Base-by-base conservation (phyloP, 345 rosid genomes). In the Garcia nutans region DNA sequence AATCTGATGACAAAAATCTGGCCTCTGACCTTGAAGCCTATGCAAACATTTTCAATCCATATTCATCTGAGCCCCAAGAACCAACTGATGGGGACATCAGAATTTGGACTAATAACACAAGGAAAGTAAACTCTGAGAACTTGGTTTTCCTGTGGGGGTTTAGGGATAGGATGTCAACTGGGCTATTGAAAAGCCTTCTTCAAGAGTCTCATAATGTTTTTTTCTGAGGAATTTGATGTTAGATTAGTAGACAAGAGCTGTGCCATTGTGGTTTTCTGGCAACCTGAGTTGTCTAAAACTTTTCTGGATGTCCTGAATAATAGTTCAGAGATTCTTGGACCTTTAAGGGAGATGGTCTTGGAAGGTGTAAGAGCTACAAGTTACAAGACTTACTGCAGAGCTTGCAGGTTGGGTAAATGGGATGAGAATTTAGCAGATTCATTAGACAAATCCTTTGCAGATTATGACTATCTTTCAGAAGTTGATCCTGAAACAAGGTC, bases 101-200 rank as follows among this genome's bases (percentile, higher is more conserved):
- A 82, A 78, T 92, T 63, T 90, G 89, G 95, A 82, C 86, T 60
- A 86, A 82, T 77, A 88, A 81, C 82, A 57, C 81, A 20, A 81
- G 81, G 74, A 87, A 82, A 82, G 90, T 88, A 57, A 85, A 86
- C 79, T 87, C 93, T 28, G 78, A 86, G 64, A 84, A 95, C 78
- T 66, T 91, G 75, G 92, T 90, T 72, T 93, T 95, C 89, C 63
- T 95, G 61, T 93, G 97, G 96, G 97, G 97, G 33, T 86, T 91
- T 41, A 64, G 67, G 59, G 78, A 79, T 42, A 68, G 82, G 11
- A 42, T 86, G 80, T 79, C 97, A 1, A 88, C 93, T 42, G 76
- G 89, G 81, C 77, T 26, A 74, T 87, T 95, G 76, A 93, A 91
- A 86, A 82, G 75, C 71, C 76, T 67, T 78, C 96, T 95, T 15